Evolutionary conservation across 2,329 filamentous ascomycete genomes (phyloP).

Genomic region (Bipolaris bicolor): DNA sequence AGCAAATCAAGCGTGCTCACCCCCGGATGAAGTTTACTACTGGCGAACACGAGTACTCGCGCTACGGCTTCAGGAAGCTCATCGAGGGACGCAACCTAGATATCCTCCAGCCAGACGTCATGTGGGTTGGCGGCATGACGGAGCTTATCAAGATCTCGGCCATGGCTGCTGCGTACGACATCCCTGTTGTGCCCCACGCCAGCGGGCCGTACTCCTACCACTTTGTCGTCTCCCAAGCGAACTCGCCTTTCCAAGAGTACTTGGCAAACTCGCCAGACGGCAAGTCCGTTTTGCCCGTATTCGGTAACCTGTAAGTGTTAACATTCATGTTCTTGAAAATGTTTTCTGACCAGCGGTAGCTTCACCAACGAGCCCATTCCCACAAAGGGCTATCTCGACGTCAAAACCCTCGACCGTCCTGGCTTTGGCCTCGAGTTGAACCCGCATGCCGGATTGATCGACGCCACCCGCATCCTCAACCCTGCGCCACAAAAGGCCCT

Average conservation of each 20-base stretch:
- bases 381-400: slow-evolving; percentile 78
- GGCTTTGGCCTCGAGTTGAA: slow-evolving; percentile 91
- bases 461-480: slow-evolving; percentile 74
- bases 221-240: slow-evolving; percentile 91
- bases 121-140: slow-evolving; percentile 95
- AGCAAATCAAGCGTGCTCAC: slow-evolving; percentile 86
- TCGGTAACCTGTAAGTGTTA: slow-evolving; percentile 89
- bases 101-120: slow-evolving; percentile 94
- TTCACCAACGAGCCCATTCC: slow-evolving; percentile 19
- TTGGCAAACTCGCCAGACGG: slow-evolving; percentile 92
- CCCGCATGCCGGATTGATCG: slow-evolving; percentile 78
- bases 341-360: slow-evolving; percentile 1
- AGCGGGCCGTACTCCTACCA: slow-evolving; percentile 95
- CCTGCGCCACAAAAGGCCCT: slow-evolving; percentile 61
- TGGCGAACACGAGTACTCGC: slow-evolving; percentile 92
- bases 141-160: slow-evolving; percentile 88
- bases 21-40: slow-evolving; percentile 93
- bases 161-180: slow-evolving; percentile 90
- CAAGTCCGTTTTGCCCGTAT: slow-evolving; percentile 86
- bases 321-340: not conserved
- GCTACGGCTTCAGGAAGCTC: slow-evolving; percentile 93
- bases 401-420: slow-evolving; percentile 81
- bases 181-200: slow-evolving; percentile 93
- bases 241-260: slow-evolving; percentile 95
- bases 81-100: slow-evolving; percentile 91